Evolutionary conservation across 75 land plant species (phyloP), one percentile per base, ranked within the genome.

Genomic region (Adiantum capillusveneris): DNA sequence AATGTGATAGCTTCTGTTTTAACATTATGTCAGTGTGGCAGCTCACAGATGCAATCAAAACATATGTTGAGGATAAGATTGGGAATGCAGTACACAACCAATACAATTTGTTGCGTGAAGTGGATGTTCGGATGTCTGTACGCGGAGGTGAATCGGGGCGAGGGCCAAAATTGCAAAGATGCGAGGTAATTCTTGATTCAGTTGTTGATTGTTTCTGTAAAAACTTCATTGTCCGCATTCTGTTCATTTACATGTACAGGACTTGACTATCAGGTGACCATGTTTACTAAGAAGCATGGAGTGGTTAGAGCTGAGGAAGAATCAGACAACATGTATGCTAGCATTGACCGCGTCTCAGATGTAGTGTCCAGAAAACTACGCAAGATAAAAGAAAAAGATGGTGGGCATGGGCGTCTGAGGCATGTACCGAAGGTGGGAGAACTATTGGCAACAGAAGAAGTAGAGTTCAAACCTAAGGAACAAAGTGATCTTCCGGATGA

Each of bases 21-120:
- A 45, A 60, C 5, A 16, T 25, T 54, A 51, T 29, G 29, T 7
- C 26, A 18, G 2, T 45, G 29, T 53, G 21, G 37, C 72, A 93
- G 98, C 37, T 93, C 24, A 72, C 77, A 37, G 96, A 89, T 42
- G 31, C 78, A 20, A 67, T 85, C 60, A 88, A 76, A 70, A 53
- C 51, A 1, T 64, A 88, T 58, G 77, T 93, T 31, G 85, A 88
- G 66, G 87, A 93, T 30, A 93, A 93, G 45, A 67, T 93, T n/a
- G 98, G 95, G n/a, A 88, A 70, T 69, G 98, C 98, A 13, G 79
- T 93, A 13, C 86, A 79, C 66, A 85, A 93, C 69, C 89, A 88
- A 41, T 73, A 81, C 56, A 68, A 83, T 20, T 59, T 93, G 1
- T 84, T 85, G 1, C 72, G 73, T 57, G 98, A 88, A 65, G 98